A percentile compares a stretch with the other conserved stretches of the same genome.
These are phyloP conservation scores for Penicillium canescens DNA, from an alignment of 495 filamentous ascomycete genomes.

Conservation along the genomic window DNA sequence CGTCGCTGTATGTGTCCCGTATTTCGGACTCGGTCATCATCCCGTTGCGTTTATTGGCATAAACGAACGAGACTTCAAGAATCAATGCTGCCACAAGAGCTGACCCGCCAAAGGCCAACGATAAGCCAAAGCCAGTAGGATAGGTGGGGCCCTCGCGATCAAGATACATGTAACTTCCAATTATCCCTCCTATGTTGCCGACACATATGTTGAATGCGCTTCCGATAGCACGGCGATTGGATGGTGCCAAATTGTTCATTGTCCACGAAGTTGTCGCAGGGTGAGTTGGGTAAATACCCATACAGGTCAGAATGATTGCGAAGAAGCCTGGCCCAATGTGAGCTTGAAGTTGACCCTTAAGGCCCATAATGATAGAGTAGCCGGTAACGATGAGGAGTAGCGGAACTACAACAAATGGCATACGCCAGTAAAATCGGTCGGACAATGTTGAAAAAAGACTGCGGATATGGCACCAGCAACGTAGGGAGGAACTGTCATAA, in stretches of 20 bases:
- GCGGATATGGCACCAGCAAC: conserved; percentile 33
- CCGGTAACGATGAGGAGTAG: conserved; percentile 26
- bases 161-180: conserved; percentile 38
- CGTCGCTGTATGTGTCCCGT: conserved; percentile 31
- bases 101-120: conserved; percentile 23
- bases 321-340: conserved; percentile 34
- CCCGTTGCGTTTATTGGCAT: conserved; percentile 24
- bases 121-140: conserved; percentile 33
- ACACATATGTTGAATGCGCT: conserved; percentile 37
- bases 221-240: conserved; percentile 35
- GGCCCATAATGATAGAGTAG: conserved; percentile 29
- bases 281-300: conserved; percentile 42
- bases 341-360: conserved; percentile 27
- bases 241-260: conserved; percentile 37
- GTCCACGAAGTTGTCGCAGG: conserved; percentile 38
- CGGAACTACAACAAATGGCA: conserved; percentile 37
- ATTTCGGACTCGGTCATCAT: conserved; percentile 30
- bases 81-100: conserved; percentile 21
- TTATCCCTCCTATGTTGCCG: conserved; percentile 36
- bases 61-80: conserved; percentile 20
- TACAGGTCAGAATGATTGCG: conserved; percentile 35
- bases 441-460: conserved; percentile 29
- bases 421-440: conserved; percentile 39
- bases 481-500: conserved; percentile 34
- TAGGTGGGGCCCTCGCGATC: conserved; percentile 30